Conservation (phyloP, 2,329 filamentous ascomycete species). For the Neofusicoccum ribis region DNA sequence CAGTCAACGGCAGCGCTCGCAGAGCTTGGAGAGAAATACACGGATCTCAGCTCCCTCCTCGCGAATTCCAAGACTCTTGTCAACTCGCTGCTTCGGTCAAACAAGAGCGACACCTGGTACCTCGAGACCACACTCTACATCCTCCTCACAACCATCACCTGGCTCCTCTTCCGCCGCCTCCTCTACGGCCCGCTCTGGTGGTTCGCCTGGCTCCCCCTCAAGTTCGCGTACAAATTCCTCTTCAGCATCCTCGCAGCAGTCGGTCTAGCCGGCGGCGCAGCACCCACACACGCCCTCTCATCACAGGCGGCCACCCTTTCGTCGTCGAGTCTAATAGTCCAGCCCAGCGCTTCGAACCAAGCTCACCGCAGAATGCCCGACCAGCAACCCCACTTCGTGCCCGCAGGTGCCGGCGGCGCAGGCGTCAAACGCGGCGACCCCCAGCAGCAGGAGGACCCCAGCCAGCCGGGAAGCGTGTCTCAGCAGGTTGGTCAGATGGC, state of each 20-base stretch:
- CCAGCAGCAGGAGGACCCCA: constrained; percentile 32
- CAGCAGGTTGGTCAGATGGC: constrained; percentile 48
- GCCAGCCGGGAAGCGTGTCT: constrained; percentile 35
- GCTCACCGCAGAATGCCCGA: constrained; percentile 33
- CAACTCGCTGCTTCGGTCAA: constrained; percentile 75
- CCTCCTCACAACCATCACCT: constrained; percentile 72
- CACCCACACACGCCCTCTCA: background rate
- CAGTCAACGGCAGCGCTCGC: constrained; percentile 82
- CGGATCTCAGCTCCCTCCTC: constrained; percentile 74
- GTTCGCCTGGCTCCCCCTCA: constrained; percentile 81
- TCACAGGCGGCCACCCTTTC: constrained; percentile 21
- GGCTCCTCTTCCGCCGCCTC: constrained; percentile 82
- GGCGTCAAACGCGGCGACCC: constrained; percentile 38
- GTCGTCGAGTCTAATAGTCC: constrained; percentile 42
- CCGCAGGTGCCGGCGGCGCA: constrained; percentile 53
- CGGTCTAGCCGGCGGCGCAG: constrained; percentile 35
- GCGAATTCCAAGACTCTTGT: constrained; percentile 73
- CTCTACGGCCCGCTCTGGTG: constrained; percentile 90
- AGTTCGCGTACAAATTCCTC: constrained; percentile 60
- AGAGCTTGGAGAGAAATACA: constrained; percentile 79
- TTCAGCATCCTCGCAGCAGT: constrained; percentile 58
- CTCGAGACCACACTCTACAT: constrained; percentile 87
- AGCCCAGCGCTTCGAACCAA: constrained; percentile 44
- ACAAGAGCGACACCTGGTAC: constrained; percentile 98
- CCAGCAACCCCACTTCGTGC: constrained; percentile 36